Evolutionary conservation across 2,329 filamentous ascomycete species (phyloP).

Genomic region (Ascosphaera pollenicola): DNA sequence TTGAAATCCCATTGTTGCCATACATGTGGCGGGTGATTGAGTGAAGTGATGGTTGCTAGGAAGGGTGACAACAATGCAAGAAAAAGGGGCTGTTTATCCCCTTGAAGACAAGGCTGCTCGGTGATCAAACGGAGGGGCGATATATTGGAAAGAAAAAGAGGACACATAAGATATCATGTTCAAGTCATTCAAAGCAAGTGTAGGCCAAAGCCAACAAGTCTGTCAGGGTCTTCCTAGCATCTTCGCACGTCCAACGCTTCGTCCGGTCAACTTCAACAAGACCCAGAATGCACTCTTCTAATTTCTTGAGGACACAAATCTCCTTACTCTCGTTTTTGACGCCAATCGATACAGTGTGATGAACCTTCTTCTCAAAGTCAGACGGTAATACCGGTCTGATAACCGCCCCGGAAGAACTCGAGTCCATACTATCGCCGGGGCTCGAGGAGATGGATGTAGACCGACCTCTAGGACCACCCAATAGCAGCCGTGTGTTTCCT

Average conservation of each 20-base stretch:
- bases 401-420: constrained; percentile 2
- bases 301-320: constrained; percentile 10
- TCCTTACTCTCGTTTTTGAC: constrained; percentile 7
- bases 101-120: too few relatives aligned
- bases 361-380: constrained; percentile 18
- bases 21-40: too few relatives aligned
- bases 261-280: constrained; percentile 19
- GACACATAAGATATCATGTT: too few relatives aligned
- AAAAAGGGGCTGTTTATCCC: too few relatives aligned
- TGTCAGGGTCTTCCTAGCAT: constrained; percentile 15
- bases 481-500: constrained; percentile 3
- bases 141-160: too few relatives aligned
- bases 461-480: neutral
- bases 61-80: too few relatives aligned
- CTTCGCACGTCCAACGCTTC: constrained; percentile 16
- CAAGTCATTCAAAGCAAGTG: too few relatives aligned
- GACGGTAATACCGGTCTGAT: constrained; percentile 12
- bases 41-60: too few relatives aligned
- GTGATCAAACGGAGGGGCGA: too few relatives aligned
- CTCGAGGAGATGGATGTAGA: neutral
- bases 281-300: constrained; percentile 17
- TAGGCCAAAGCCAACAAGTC: constrained; percentile 7
- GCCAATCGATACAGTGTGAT: constrained; percentile 10
- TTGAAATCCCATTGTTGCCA: too few relatives aligned
- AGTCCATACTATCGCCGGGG: constrained; percentile 5